Percentiles rank a stretch among this genome's conserved stretches.
These are phyloP conservation scores for Phytophthora brassicae DNA, from an alignment of 352 stramenopile species.

Conservation along the genomic window DNA sequence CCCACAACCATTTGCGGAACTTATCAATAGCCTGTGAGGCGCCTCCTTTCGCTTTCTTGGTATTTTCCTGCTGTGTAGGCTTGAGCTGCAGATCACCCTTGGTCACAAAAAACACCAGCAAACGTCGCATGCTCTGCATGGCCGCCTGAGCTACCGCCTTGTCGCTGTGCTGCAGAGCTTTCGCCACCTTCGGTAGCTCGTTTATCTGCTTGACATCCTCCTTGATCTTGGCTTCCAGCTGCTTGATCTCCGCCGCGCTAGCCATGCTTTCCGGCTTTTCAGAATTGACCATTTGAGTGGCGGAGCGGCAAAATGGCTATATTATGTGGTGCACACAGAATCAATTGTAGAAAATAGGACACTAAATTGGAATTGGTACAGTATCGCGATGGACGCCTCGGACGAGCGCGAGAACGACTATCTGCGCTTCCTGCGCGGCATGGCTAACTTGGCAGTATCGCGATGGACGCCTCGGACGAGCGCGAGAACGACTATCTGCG, in stretches of 20 bases:
- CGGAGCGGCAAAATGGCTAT: background rate
- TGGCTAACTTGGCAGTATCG: too few species aligned
- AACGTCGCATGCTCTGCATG: conserved; percentile 77
- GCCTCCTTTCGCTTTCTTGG: conserved; percentile 45
- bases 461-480: conserved; percentile 44
- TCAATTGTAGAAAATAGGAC: background rate
- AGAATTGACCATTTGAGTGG: conserved; percentile 27
- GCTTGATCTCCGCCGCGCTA: conserved; percentile 75
- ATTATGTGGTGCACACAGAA: background rate
- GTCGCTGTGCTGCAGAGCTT: conserved; percentile 69
- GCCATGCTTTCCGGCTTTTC: conserved; percentile 46
- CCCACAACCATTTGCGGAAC: conserved; percentile 86
- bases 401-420: conserved; percentile 63
- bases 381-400: too few species aligned
- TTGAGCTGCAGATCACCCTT: conserved; percentile 67
- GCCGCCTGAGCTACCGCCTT: conserved; percentile 71
- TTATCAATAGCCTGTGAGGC: conserved; percentile 59
- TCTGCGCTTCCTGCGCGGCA: conserved; percentile 71
- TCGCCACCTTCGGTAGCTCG: conserved; percentile 75
- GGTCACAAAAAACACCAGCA: conserved; percentile 84
- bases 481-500: conserved; percentile 78
- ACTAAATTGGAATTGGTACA: too few species aligned
- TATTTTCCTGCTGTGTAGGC: conserved; percentile 28
- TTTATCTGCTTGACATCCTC: conserved; percentile 87
- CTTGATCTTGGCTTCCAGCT: conserved; percentile 86